A percentile compares a stretch with the other conserved stretches of the same genome.
Evolutionary conservation across 2,329 filamentous ascomycete genomes (phyloP).

Genomic region (Fusarium multiceps): DNA sequence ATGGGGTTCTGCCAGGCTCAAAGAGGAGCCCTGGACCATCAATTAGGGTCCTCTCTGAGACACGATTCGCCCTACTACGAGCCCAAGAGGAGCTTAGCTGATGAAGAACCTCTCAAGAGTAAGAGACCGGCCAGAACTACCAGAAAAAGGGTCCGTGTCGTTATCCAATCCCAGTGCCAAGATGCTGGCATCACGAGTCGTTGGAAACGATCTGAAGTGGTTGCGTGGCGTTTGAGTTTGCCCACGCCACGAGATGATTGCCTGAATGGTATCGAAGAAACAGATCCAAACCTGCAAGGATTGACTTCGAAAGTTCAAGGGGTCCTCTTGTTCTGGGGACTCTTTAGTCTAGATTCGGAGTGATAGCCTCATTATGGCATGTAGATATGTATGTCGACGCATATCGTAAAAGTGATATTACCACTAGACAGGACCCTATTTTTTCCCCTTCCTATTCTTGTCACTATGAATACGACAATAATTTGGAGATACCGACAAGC

Average conservation of each 20-base stretch:
- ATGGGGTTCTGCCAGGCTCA: conserved; percentile 24
- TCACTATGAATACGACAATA: neutral
- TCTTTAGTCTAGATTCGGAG: neutral
- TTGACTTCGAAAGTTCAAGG: neutral
- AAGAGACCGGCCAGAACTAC: conserved; percentile 5
- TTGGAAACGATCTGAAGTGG: conserved; percentile 14
- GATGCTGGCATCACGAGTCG: conserved; percentile 15
- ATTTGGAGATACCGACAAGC: neutral
- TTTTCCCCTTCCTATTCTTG: neutral
- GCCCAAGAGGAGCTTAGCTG: conserved; percentile 3
- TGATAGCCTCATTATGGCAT: conserved; percentile 4
- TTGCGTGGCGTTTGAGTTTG: conserved; percentile 40
- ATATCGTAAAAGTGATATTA: neutral
- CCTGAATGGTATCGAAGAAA: conserved; percentile 23
- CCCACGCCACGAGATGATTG: conserved; percentile 20
- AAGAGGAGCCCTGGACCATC: conserved; percentile 28
- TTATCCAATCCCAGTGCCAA: conserved; percentile 10
- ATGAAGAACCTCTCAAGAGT: neutral
- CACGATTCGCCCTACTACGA: conserved; percentile 36
- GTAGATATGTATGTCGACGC: neutral
- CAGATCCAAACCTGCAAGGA: neutral
- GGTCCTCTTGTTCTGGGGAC: neutral
- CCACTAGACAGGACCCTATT: neutral
- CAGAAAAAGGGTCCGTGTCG: conserved; percentile 38
- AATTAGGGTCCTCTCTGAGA: conserved; percentile 3